Percentiles rank a stretch among this genome's conserved stretches.
phyloP scores from a whole-genome alignment of 805 yeast species.

The Ascoidea asiatica region DNA sequence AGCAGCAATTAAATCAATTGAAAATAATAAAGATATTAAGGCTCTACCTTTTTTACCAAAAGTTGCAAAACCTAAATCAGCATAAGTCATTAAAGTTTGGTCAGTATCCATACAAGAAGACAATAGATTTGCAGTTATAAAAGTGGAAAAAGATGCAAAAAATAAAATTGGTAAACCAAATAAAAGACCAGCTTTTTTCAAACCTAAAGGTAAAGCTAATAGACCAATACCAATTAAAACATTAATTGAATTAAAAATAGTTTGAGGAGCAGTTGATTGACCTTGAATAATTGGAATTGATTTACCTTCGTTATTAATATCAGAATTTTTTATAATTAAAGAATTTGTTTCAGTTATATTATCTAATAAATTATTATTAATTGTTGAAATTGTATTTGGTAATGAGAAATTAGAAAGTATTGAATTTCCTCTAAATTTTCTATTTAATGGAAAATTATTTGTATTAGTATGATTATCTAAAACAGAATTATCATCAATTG shows the following conservation, averaged over 20 bases:
- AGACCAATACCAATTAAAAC: slow-evolving; percentile 68
- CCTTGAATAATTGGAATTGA: slow-evolving; percentile 13
- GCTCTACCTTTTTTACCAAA: slow-evolving; percentile 33
- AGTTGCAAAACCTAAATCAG: slow-evolving; percentile 39
- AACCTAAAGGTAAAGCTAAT: slow-evolving; percentile 58
- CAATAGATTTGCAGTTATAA: slow-evolving; percentile 38
- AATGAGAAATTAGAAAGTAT: slow-evolving; percentile 8
- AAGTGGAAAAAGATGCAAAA: slow-evolving; percentile 34
- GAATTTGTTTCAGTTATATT: background rate
- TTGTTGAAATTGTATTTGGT: background rate
- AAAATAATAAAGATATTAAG: slow-evolving; percentile 33
- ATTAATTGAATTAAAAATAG: slow-evolving; percentile 66
- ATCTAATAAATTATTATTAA: no score
- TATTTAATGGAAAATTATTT: slow-evolving; percentile 14
- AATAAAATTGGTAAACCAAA: slow-evolving; percentile 30
- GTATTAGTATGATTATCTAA: slow-evolving; percentile 28
- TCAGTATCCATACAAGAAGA: slow-evolving; percentile 31
- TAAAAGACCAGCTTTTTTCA: slow-evolving; percentile 57
- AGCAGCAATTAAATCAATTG: slow-evolving; percentile 49
- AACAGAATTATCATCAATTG: slow-evolving; percentile 20
- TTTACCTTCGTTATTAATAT: slow-evolving; percentile 3
- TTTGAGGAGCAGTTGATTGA: slow-evolving; percentile 57
- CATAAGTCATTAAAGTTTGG: slow-evolving; percentile 34
- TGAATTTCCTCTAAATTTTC: slow-evolving; percentile 14
- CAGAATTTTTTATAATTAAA: background rate